These are phyloP conservation scores for Teunomyces tritomae DNA, from an alignment of 805 yeast genomes.

Conservation along the genomic window DNA sequence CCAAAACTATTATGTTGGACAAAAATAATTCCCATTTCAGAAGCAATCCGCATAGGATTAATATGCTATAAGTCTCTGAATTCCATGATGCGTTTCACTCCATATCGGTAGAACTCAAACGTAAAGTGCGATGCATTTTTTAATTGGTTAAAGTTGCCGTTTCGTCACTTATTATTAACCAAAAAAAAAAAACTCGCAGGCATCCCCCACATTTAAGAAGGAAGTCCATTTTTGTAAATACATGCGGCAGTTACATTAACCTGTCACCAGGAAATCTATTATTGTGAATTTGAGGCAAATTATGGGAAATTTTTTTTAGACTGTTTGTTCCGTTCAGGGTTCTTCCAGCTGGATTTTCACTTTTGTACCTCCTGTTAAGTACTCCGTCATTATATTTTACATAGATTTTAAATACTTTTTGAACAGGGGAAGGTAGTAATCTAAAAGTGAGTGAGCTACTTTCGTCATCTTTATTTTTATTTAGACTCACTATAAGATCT, in stretches of 20 bases:
- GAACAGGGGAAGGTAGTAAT: no score
- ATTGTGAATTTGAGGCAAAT: neutral
- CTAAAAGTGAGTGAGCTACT: neutral
- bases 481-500: neutral
- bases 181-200: neutral
- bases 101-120: neutral
- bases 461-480: neutral
- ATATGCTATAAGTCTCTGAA: neutral
- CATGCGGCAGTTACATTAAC: neutral
- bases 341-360: neutral
- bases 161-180: neutral
- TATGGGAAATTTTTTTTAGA: neutral
- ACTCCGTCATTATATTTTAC: no score
- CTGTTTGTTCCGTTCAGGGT: neutral
- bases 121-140: neutral
- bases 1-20: neutral
- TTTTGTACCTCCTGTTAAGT: neutral
- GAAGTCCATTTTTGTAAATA: neutral
- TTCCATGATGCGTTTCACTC: neutral
- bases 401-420: no score
- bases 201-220: neutral
- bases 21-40: neutral
- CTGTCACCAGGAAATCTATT: neutral
- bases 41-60: neutral
- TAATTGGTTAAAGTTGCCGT: neutral